Evolutionary conservation across 192 early-diverging fungal genomes (phyloP), one percentile per base, ranked within the genome.

Genomic region (Phycomyces nitens): DNA sequence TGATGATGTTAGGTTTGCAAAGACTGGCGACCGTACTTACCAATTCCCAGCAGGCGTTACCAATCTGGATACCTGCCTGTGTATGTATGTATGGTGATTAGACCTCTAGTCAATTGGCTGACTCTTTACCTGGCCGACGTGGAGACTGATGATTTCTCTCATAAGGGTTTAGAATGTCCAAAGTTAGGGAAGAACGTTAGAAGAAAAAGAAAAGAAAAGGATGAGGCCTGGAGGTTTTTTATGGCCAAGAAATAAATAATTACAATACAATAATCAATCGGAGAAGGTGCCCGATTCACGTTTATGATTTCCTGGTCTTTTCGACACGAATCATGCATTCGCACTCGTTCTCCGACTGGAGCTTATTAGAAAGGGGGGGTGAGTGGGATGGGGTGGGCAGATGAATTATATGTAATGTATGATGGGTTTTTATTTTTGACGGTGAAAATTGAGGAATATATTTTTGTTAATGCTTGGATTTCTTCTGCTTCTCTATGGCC

Each of bases 41-140:
- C 5, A 62, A 23, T 14, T 62, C 60, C 60, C 60, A 62, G 47
- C 60, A 62, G n/a, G 60, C 60, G 21, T 62, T 62, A 22, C 60
- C 60, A 11, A 62, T 62, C 38, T 62, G 49, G 27, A 52, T 52
- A 38, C 60, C 60, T 21, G 60, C 60, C 29, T 62, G 27, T 39
- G 38, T 2, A 34, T n/a, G 10, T 29, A 47, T 27, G 2, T 18
- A 2, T 27, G 24, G 14, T 2, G 20, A 22, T 23, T 47, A 4
- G 16, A 8, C 80, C 84, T 76, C 66, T 87, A 82, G 85, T n/a
- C 85, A 89, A 71, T 85, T 86, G 76, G 87, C n/a, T 84, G 76
- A 86, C 88, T 82, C 87, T 82, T 87, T 60, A 65, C 75, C 64
- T 77, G 75, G 22, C 75, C 75, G 72, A 77, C 75, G 64, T 77